These are phyloP conservation scores for Hericium rajendrae DNA, from an alignment of 768 basidiomycete genomes.

Conservation along the genomic window DNA sequence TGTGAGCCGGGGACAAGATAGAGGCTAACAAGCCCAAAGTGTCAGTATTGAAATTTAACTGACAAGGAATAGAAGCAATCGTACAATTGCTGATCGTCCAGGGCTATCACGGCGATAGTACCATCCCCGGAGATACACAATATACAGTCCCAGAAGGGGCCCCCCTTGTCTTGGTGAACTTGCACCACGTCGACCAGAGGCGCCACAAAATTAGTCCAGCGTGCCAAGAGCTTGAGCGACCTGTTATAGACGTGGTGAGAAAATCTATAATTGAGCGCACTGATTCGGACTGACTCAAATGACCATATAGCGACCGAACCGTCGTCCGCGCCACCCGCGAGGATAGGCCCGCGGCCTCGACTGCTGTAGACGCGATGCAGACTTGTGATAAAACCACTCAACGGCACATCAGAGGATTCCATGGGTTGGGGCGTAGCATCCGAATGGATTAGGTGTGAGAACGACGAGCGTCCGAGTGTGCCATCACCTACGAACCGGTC, in stretches of 20 bases:
- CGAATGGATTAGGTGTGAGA: conserved; percentile 12
- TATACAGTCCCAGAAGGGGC: conserved; percentile 55
- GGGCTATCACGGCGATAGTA: conserved; percentile 68
- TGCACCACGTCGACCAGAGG: conserved; percentile 53
- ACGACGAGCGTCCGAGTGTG: conserved; percentile 18
- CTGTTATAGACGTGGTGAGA: conserved; percentile 25
- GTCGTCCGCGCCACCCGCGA: conserved; percentile 71
- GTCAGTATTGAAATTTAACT: no score
- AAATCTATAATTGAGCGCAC: not conserved
- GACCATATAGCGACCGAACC: conserved; percentile 74
- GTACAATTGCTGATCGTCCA: conserved; percentile 74
- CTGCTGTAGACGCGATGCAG: conserved; percentile 50
- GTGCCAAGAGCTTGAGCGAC: conserved; percentile 52
- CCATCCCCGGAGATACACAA: conserved; percentile 72
- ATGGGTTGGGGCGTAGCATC: conserved; percentile 8
- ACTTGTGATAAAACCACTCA: conserved; percentile 38
- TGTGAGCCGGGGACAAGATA: conserved; percentile 76
- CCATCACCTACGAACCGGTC: conserved; percentile 19
- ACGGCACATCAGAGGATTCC: conserved; percentile 34
- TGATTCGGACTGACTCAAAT: conserved; percentile 35
- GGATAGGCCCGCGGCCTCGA: conserved; percentile 47
- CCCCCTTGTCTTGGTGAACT: conserved; percentile 40
- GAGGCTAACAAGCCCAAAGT: conserved; percentile 35
- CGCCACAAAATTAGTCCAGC: conserved; percentile 65
- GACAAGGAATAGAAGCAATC: conserved; percentile 18